Evolutionary conservation across 1,284 basidiomycete species (phyloP).

Genomic region (Butyriboletus appendiculatus): DNA sequence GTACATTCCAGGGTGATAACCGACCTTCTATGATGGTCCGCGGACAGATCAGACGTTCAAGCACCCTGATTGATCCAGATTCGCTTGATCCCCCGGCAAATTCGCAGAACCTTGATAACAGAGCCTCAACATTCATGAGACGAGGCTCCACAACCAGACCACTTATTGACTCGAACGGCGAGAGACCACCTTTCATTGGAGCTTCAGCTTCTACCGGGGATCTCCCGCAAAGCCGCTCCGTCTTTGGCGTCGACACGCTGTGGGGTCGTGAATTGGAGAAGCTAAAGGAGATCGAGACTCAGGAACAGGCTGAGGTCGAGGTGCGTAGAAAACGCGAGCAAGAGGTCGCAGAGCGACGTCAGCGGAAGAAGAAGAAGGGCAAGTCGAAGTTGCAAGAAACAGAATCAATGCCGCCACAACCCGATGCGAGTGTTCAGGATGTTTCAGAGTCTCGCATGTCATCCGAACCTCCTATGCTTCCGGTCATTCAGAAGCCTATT

Average conservation of each 20-base stretch:
- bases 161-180: constrained; percentile 56
- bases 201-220: constrained; percentile 34
- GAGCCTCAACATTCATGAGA: constrained; percentile 41
- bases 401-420: constrained; percentile 23
- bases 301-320: constrained; percentile 56
- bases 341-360: constrained; percentile 42
- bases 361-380: constrained; percentile 45
- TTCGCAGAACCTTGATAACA: constrained; percentile 18
- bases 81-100: constrained; percentile 43
- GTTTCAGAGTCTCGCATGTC: constrained; percentile 35
- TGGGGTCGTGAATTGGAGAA: constrained; percentile 81
- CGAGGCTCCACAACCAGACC: constrained; percentile 58
- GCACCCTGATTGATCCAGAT: constrained; percentile 72
- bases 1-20: constrained; percentile 73
- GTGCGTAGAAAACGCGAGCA: constrained; percentile 45
- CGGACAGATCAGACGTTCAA: constrained; percentile 49
- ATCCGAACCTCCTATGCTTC: constrained; percentile 55
- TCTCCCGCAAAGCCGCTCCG: constrained; percentile 55
- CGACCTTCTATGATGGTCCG: constrained; percentile 86
- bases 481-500: constrained; percentile 50
- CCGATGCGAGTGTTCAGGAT: constrained; percentile 12
- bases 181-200: constrained; percentile 29
- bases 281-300: constrained; percentile 67
- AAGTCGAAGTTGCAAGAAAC: constrained; percentile 47
- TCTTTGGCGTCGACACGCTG: constrained; percentile 81